Conservation (phyloP, 345 rosid genomes). For the Angophora floribunda region DNA sequence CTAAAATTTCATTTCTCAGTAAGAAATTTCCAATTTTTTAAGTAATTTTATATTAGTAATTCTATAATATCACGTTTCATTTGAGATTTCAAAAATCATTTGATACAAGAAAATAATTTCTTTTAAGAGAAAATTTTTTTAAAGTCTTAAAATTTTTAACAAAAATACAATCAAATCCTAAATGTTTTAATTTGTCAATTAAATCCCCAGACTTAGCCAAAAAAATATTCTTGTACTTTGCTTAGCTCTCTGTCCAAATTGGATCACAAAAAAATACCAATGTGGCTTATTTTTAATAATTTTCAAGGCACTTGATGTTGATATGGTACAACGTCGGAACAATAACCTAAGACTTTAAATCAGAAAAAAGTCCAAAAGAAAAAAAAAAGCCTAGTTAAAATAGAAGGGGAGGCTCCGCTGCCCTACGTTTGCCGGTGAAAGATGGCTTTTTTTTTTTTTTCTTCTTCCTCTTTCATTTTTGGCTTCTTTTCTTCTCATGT, state of each 20-base stretch:
- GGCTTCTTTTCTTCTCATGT: not conserved
- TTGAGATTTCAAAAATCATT: not conserved
- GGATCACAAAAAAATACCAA: not conserved
- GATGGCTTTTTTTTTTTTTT: not conserved
- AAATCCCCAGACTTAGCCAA: not conserved
- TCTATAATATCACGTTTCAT: not conserved
- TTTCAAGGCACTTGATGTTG: not conserved
- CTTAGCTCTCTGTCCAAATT: too few relatives aligned
- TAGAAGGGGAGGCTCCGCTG: not conserved
- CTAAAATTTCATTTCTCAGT: not conserved
- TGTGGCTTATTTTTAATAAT: not conserved
- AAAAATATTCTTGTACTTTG: not conserved
- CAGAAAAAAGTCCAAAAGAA: not conserved
- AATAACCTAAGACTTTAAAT: not conserved
- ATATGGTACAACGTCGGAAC: too few relatives aligned
- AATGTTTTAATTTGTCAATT: not conserved
- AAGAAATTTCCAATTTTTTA: not conserved
- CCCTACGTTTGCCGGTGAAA: accelerated
- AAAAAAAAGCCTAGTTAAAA: too few relatives aligned
- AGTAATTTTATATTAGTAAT: not conserved
- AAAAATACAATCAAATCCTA: not conserved
- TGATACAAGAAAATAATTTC: not conserved
- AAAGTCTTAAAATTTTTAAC: not conserved
- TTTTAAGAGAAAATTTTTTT: accelerated
- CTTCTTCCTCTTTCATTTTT: not conserved